Evolutionary conservation across 1,139 yeast genomes (phyloP).

Genomic region (Zygoascus hellenicus): DNA sequence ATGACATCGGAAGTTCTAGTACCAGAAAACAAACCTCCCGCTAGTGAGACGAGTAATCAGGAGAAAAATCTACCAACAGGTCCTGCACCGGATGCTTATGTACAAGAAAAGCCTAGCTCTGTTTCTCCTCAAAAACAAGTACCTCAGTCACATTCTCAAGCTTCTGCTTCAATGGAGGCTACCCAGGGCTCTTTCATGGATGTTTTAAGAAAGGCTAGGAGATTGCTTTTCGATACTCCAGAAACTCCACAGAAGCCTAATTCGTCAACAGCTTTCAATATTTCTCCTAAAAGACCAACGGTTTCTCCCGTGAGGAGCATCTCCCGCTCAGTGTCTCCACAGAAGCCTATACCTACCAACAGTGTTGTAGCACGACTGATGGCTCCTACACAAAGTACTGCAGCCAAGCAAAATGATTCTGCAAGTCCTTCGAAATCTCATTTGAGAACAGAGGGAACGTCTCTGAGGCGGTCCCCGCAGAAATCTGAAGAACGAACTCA

Average conservation of each 20-base stretch:
- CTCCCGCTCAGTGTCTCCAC: not conserved
- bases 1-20: too few relatives aligned
- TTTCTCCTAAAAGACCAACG: not conserved
- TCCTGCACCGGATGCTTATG: too few relatives aligned
- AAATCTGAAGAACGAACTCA: not conserved
- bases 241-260: conserved; percentile 5
- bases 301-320: not conserved
- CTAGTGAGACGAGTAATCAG: too few relatives aligned
- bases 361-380: conserved; percentile 28
- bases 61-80: too few relatives aligned
- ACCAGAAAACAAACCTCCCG: too few relatives aligned
- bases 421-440: conserved; percentile 5
- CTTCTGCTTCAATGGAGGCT: not conserved
- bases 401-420: conserved; percentile 18
- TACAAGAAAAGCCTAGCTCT: too few relatives aligned
- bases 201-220: conserved; percentile 24
- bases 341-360: not conserved
- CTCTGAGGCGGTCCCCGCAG: too few relatives aligned
- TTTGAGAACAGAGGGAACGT: too few relatives aligned
- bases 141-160: not conserved
- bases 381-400: conserved; percentile 36
- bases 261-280: not conserved
- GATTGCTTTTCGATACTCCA: conserved; percentile 20
- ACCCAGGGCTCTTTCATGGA: conserved; percentile 12
- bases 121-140: too few relatives aligned